Base-by-base conservation (phyloP, 192 early-diverging fungal genomes). In the Entomortierella beljakovae region DNA sequence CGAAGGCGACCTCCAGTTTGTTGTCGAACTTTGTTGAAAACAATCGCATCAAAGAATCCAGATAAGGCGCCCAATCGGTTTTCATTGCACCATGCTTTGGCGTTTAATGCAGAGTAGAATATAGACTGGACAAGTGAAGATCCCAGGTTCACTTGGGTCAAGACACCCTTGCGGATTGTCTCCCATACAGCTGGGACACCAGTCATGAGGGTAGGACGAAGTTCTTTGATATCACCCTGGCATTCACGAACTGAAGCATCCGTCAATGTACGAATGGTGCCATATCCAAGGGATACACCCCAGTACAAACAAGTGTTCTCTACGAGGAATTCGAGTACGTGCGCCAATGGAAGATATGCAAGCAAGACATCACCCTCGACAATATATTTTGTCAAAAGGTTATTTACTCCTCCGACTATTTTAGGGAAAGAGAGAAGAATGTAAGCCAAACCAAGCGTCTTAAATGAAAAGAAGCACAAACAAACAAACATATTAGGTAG, bases 121-220 rank as follows among this genome's bases (percentile, higher is more conserved):
- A 97, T 60, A 29, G 58, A 80, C 50, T 90, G 92, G 9, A 75
- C 67, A 2, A 81, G 38, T 40, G 90, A 84, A 0, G 83, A 81
- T 13, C 79, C 62, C 8, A 59, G 61, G 35, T 83, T 72, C 60
- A 93, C 54, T 57, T 92, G 92, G 43, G 85, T 66, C 55, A 91
- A 38, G 15, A 97, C 88, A 31, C 88, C 91, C 61, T 96, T 95
- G n/a, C 94, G 88, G 67, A 99, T 95, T 1, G 89, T 82, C 57
- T 93, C 91, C 93, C 93, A 94, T 23, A 94, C 92, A 61, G 90
- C 90, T 46, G 93, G 92, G 18, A 94, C 93, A 64, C 93, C 92
- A 28, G 88, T 86, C 90, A 95, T 88, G 25, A 95, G 68, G 0
- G 91, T 90, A 38, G 92, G 92, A n/a, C 77, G 77, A 46, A 95